Base-by-base conservation (phyloP, 1,139 yeast genomes). In the Tardiomyces depauwii region DNA sequence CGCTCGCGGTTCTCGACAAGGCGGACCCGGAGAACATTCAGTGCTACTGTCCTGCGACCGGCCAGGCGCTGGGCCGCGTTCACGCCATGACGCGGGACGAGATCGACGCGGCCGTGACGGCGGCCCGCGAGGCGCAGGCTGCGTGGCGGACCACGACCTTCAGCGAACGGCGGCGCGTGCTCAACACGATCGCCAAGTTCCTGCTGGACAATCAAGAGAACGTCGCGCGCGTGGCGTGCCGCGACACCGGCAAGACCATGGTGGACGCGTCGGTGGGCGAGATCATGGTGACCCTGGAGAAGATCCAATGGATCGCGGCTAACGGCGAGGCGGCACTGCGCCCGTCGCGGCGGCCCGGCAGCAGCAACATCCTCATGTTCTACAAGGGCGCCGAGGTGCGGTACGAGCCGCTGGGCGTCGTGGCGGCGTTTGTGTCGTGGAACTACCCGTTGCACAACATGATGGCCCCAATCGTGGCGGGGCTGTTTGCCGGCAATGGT, bases 251-350 rank as follows among this genome's bases (percentile, higher is more conserved):
- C 33, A 91, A 91, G 62, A 89, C 98, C 2, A 81, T 84, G 80
- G 71, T 91, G 42, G 97, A 91, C 67, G 97, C 98, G 2, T 82
- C 91, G 48, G 81, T 91, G 82, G 98, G 98, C 42, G 98, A 91
- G 53, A 65, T 68, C 46, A 75, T 91, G 77, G 97, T 88, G 11
- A 89, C 97, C 0, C 71, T 89, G 53, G 98, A 91, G 62, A 91
- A 91, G 63, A 68, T 89, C 56, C 80, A 82, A 55, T 91, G 98
- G 98, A 80, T 84, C 44, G 72, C 86, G 45, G 76, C 80, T 53
- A 79, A 91, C 61, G 97, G 97, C 30, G 93, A 82, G 55, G 67
- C 67, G 18, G 76, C 85, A 0, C 70, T 91, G 52, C 68, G 73
- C 43, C 82, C 91, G 1, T 82, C 93, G 11, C 73, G 71, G 47